Evolutionary conservation across 2,329 filamentous ascomycete species (phyloP).

Genomic region (Botryotinia globosa): DNA sequence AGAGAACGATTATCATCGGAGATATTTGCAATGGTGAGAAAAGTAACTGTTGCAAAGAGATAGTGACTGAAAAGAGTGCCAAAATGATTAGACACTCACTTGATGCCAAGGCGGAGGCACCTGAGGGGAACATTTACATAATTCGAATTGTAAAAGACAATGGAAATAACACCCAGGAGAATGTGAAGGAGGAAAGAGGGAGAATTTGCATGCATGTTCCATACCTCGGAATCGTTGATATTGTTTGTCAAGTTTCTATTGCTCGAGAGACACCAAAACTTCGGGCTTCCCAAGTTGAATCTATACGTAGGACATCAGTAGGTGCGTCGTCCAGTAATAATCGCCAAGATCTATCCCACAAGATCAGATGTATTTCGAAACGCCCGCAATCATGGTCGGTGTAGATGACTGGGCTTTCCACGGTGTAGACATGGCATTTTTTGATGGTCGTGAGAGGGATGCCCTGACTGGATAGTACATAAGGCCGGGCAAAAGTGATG

Average conservation of each 20-base stretch:
- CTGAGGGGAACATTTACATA: background rate
- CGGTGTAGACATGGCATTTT: background rate
- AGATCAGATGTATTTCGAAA: background rate
- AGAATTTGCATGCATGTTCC: no score
- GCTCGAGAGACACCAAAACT: background rate
- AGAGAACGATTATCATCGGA: background rate
- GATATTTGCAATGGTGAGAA: background rate
- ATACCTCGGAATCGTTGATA: no score
- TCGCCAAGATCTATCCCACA: background rate
- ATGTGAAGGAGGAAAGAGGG: no score
- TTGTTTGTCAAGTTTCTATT: background rate
- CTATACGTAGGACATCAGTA: background rate
- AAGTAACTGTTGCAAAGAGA: background rate
- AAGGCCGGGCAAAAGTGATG: background rate
- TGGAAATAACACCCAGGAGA: background rate
- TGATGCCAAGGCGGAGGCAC: background rate
- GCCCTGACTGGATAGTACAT: background rate
- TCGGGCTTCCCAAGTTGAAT: background rate
- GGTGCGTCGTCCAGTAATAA: background rate
- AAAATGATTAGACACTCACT: background rate
- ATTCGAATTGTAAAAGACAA: background rate
- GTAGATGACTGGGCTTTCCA: background rate
- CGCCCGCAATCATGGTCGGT: background rate
- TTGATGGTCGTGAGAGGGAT: background rate
- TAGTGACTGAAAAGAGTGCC: background rate